These are phyloP conservation scores for Mycocentrospora acerina DNA, from an alignment of 2,329 filamentous ascomycete species.

Conservation along the genomic window DNA sequence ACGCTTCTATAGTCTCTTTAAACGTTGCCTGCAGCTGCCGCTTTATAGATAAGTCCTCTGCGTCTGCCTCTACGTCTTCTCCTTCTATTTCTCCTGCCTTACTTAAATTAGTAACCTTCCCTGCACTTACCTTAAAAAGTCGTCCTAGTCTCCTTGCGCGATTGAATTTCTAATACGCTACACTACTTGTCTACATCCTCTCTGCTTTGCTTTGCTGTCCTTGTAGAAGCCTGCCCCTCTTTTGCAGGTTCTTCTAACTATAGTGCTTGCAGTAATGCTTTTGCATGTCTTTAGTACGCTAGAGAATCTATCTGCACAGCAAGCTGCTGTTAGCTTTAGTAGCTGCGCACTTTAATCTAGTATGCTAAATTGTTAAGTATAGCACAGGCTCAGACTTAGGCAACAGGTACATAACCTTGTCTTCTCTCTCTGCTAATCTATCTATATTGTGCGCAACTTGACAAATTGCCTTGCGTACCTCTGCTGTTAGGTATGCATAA, in stretches of 20 bases:
- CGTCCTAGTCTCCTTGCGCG: background rate
- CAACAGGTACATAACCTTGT: conserved; percentile 1
- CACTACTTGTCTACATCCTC: background rate
- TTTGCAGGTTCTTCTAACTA: conserved; percentile 1
- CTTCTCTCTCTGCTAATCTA: background rate
- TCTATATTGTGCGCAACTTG: background rate
- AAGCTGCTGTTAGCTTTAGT: no score
- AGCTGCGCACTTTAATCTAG: conserved; percentile 2
- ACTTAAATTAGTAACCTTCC: background rate
- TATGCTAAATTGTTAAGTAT: background rate
- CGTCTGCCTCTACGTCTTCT: no score
- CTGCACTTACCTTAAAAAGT: conserved; percentile 2
- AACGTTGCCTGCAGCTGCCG: background rate
- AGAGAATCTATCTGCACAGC: background rate
- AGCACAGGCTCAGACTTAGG: background rate
- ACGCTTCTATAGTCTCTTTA: background rate
- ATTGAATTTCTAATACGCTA: conserved; percentile 1
- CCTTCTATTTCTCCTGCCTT: background rate
- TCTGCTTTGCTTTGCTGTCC: background rate
- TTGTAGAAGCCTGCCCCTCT: background rate
- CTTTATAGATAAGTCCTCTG: background rate
- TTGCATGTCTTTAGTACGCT: background rate
- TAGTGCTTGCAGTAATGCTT: background rate
- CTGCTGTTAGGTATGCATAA: background rate
- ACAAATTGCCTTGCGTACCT: background rate